Percentiles rank a stretch among this genome's conserved stretches.
Evolutionary conservation across 768 basidiomycete genomes (phyloP).

Genomic region (Mycena filopes): DNA sequence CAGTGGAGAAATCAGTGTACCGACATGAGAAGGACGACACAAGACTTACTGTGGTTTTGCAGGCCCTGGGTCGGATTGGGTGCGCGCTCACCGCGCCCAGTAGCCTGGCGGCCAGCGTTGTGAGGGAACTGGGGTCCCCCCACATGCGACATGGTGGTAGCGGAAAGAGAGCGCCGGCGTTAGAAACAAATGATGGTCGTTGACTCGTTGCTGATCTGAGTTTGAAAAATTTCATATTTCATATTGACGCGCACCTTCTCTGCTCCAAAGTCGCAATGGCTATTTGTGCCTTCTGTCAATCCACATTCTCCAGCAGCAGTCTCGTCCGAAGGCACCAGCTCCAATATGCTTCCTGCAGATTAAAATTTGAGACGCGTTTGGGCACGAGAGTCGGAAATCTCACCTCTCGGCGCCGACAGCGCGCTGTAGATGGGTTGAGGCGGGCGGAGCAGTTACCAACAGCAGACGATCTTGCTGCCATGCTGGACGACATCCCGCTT

Average conservation of each 20-base stretch:
- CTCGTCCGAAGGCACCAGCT: background rate
- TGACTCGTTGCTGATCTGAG: background rate
- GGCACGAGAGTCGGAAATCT: background rate
- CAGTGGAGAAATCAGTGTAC: too few species aligned
- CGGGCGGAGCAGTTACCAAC: background rate
- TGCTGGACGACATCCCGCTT: constrained; percentile 10
- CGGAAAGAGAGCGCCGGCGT: background rate
- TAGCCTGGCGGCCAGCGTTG: background rate
- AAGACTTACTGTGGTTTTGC: background rate
- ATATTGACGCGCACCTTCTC: background rate
- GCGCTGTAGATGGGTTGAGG: background rate
- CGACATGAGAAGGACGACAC: background rate
- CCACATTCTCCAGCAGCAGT: background rate
- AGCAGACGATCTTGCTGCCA: background rate
- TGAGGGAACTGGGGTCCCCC: background rate
- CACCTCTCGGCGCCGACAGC: background rate
- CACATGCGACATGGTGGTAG: constrained; percentile 3
- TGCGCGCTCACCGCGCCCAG: background rate
- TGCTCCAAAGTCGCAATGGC: background rate
- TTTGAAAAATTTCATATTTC: background rate
- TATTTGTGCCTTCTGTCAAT: background rate
- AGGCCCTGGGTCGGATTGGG: background rate
- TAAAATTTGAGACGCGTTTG: background rate
- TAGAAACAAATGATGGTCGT: background rate
- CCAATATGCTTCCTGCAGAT: background rate